Evolutionary conservation across 352 stramenopile genomes (phyloP).

Genomic region (Pythium rhizo-oryzae): DNA sequence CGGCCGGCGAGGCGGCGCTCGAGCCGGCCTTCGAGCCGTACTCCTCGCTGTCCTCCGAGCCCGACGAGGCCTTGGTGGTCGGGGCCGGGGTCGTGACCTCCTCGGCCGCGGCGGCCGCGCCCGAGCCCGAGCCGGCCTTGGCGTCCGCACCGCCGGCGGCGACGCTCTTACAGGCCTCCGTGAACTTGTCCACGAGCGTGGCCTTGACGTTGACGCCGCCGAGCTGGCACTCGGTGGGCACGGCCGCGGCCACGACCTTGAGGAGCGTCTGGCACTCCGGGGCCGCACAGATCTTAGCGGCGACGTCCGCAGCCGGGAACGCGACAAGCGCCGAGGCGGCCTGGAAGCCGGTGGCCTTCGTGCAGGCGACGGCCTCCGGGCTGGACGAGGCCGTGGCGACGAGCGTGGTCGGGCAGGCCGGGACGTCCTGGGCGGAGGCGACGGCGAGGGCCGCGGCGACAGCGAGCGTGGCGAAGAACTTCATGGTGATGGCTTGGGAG

Average conservation of each 20-base stretch:
- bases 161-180: background rate
- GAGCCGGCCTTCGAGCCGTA: conserved; percentile 1
- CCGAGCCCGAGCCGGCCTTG: conserved; percentile 15
- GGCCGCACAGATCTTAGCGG: conserved; percentile 32
- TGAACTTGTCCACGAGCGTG: conserved; percentile 20
- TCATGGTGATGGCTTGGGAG: conserved; percentile 13
- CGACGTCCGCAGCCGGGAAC: conserved; percentile 10
- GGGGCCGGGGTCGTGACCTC: conserved; percentile 6
- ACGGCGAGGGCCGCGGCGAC: conserved; percentile 16
- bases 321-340: background rate
- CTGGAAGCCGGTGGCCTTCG: conserved; percentile 6
- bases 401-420: conserved; percentile 9
- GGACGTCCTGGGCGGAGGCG: conserved; percentile 10
- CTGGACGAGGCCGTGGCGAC: conserved; percentile 7
- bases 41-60: background rate
- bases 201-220: conserved; percentile 12
- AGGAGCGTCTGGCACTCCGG: conserved; percentile 29
- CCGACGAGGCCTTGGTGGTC: background rate
- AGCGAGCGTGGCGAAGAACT: conserved; percentile 24
- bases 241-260: conserved; percentile 8
- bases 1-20: background rate
- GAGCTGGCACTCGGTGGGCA: conserved; percentile 19
- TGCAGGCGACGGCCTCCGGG: conserved; percentile 9
- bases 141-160: background rate
- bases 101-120: conserved; percentile 1